Conservation (phyloP, 164 flowering plant genomes). For the Chloranthus sessilifolius region DNA sequence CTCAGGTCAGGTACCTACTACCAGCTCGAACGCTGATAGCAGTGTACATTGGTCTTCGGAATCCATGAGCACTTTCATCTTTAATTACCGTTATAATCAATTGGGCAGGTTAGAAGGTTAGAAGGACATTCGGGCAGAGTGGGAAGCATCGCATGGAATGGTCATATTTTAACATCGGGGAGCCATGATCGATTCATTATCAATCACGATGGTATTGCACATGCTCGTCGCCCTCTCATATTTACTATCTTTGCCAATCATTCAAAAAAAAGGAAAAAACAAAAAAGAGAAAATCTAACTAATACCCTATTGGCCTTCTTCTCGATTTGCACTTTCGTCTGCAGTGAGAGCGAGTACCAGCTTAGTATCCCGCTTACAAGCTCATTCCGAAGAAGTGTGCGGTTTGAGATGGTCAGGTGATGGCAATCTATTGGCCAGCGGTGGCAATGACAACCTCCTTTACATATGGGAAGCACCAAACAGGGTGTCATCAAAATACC, state of each 20-base stretch:
- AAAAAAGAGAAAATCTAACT: too few relatives aligned
- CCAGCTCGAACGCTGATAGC: too few relatives aligned
- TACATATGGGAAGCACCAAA: slow-evolving; percentile 42
- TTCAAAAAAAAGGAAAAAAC: too few relatives aligned
- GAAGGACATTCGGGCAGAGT: slow-evolving; percentile 34
- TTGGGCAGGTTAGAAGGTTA: slow-evolving; percentile 30
- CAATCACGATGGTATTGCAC: slow-evolving; percentile 41
- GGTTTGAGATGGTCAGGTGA: slow-evolving; percentile 37
- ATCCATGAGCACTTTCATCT: too few relatives aligned
- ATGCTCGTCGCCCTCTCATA: too few relatives aligned
- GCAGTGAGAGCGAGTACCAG: slow-evolving; percentile 36
- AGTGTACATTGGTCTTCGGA: too few relatives aligned
- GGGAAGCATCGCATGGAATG: slow-evolving; percentile 42
- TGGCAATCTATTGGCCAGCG: slow-evolving; percentile 39
- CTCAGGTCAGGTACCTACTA: too few relatives aligned
- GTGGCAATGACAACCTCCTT: slow-evolving; percentile 39
- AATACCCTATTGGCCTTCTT: too few relatives aligned
- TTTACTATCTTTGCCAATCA: too few relatives aligned
- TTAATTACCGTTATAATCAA: too few relatives aligned
- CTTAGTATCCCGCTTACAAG: slow-evolving; percentile 16
- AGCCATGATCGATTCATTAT: slow-evolving; percentile 36
- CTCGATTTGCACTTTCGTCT: too few relatives aligned
- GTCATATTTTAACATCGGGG: slow-evolving; percentile 37
- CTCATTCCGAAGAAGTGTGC: slow-evolving; percentile 31
- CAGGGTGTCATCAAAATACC: slow-evolving; percentile 28